These are phyloP conservation scores for Chlamydomonas asymmetrica DNA, from an alignment of 139 green algal genomes.

Conservation along the genomic window DNA sequence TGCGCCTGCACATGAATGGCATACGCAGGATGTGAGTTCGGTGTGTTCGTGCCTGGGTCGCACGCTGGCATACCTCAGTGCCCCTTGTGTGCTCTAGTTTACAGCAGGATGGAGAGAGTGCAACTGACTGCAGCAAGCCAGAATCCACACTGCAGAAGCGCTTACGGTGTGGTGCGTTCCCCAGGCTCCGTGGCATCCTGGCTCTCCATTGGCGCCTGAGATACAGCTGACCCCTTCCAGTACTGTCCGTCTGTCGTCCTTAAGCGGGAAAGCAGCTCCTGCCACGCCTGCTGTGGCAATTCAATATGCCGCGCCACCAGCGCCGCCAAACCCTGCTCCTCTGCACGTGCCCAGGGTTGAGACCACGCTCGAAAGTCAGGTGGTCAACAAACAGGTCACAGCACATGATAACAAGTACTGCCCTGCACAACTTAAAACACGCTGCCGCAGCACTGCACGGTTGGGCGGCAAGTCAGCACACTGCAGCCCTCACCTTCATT, in stretches of 20 bases:
- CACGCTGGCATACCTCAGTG: not conserved
- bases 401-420: not conserved
- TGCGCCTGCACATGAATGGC: not conserved
- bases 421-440: not conserved
- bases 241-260: slow-evolving; percentile 5
- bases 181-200: not conserved
- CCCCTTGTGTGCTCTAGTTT: not conserved
- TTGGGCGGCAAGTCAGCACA: not conserved
- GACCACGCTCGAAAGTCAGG: not conserved
- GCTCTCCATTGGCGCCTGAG: not conserved
- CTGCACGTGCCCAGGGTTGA: not conserved
- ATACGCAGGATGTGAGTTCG: not conserved
- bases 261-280: not conserved
- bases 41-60: not conserved
- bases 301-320: slow-evolving; percentile 26
- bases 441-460: not conserved
- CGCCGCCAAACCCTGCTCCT: slow-evolving; percentile 20
- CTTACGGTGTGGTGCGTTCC: not conserved
- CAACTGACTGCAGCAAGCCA: too few species aligned
- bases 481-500: slow-evolving; percentile 16
- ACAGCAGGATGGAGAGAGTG: too few species aligned
- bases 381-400: not conserved
- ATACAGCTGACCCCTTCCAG: too few species aligned
- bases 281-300: not conserved
- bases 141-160: too few species aligned